Percentiles rank a stretch among this genome's conserved stretches.
Conservation (phyloP, 805 yeast species). For the Zygotorulaspora chibaensis region DNA sequence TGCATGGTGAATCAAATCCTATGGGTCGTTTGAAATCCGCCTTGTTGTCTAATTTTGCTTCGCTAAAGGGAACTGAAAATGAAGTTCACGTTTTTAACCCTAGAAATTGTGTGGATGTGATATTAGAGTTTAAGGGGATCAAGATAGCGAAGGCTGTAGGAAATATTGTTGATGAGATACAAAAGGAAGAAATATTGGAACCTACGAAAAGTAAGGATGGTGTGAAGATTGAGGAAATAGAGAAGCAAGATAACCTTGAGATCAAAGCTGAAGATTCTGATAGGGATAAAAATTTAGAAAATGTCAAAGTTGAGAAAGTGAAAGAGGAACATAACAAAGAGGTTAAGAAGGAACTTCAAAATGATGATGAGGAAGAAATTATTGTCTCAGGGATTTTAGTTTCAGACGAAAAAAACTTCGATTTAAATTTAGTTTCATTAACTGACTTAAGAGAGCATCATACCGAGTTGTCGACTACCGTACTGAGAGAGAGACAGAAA, state of each 20-base stretch:
- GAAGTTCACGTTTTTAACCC: constrained; percentile 93
- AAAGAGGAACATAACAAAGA: constrained; percentile 63
- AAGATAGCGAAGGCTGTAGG: constrained; percentile 79
- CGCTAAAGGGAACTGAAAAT: constrained; percentile 75
- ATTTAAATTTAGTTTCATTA: constrained; percentile 73
- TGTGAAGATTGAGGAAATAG: constrained; percentile 61
- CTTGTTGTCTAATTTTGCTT: constrained; percentile 75
- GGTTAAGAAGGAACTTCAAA: constrained; percentile 40
- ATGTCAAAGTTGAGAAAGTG: constrained; percentile 56
- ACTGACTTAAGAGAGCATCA: constrained; percentile 81
- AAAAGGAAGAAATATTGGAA: constrained; percentile 32
- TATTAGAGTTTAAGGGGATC: constrained; percentile 72
- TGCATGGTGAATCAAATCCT: constrained; percentile 97
- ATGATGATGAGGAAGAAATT: constrained; percentile 37
- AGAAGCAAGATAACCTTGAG: constrained; percentile 53
- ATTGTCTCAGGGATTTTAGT: constrained; percentile 79
- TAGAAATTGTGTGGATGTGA: constrained; percentile 76
- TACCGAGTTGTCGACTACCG: constrained; percentile 79
- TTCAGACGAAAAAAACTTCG: constrained; percentile 73
- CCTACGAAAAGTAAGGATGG: constrained; percentile 8
- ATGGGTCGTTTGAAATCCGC: constrained; percentile 98
- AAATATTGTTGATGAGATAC: constrained; percentile 44
- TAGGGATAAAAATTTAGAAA: constrained; percentile 44
- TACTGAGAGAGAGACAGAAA: constrained; percentile 76
- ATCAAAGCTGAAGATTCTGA: constrained; percentile 75